These are phyloP conservation scores for Fomitopsis palustris DNA, from an alignment of 1,284 basidiomycete species.

Conservation along the genomic window DNA sequence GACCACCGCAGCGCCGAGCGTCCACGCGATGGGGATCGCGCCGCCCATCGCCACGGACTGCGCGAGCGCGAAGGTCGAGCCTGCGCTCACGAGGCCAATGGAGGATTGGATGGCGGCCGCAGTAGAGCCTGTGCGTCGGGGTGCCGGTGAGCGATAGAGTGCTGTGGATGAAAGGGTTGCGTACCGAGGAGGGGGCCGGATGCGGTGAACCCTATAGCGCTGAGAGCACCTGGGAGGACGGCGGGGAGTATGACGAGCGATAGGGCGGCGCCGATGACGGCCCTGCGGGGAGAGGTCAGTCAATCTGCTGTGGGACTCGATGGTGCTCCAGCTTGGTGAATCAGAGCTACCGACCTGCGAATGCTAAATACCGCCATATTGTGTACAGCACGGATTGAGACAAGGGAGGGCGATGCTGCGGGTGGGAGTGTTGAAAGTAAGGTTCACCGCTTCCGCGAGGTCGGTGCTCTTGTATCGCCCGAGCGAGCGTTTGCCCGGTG, in stretches of 20 bases:
- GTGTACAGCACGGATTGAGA: too few relatives aligned
- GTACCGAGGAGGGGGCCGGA: background rate
- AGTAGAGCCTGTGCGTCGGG: constrained; percentile 6
- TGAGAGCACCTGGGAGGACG: background rate
- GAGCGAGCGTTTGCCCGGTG: too few relatives aligned
- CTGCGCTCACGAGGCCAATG: constrained; percentile 14
- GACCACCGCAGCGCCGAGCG: background rate
- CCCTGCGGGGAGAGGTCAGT: background rate
- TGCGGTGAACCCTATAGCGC: background rate
- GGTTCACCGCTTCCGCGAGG: too few relatives aligned
- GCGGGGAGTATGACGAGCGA: background rate
- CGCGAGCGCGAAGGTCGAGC: constrained; percentile 11
- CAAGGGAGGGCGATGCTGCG: too few relatives aligned
- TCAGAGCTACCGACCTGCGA: too few relatives aligned
- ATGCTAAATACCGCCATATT: too few relatives aligned
- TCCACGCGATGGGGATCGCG: background rate
- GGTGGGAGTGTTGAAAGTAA: too few relatives aligned
- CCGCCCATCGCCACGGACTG: constrained; percentile 17
- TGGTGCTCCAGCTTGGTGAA: too few relatives aligned
- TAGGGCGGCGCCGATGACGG: background rate
- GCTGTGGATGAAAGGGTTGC: background rate
- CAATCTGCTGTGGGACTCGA: too few relatives aligned
- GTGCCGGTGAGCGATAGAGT: too few relatives aligned
- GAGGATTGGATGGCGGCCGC: constrained; percentile 11
- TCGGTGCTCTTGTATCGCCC: too few relatives aligned